A percentile compares a stretch with the other conserved stretches of the same genome.
Evolutionary conservation across 345 rosid genomes (phyloP).

Genomic region (Ailanthus altissimus): DNA sequence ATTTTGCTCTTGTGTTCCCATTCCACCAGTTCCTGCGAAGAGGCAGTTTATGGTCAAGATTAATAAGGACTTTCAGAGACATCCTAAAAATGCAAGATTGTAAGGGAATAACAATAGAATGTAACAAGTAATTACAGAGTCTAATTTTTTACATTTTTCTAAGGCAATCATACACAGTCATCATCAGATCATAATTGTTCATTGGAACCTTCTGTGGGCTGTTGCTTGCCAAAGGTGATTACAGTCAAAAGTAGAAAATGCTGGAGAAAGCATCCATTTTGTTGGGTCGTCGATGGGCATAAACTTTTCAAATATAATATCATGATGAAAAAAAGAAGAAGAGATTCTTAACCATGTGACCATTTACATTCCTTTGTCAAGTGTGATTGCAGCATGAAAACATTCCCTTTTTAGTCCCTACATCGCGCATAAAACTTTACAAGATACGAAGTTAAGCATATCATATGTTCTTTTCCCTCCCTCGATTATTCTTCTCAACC

Average conservation of each 20-base stretch:
- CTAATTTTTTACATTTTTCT: neutral
- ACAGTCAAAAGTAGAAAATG: slow-evolving; percentile 6
- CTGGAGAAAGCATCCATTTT: neutral
- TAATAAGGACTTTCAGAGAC: neutral
- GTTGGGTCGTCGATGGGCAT: neutral
- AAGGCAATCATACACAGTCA: neutral
- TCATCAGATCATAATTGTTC: neutral
- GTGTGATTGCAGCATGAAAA: neutral
- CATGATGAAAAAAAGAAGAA: neutral
- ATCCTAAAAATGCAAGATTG: neutral
- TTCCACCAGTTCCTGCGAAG: slow-evolving; percentile 40
- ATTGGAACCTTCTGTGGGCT: neutral
- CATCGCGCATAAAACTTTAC: no score
- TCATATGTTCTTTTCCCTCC: neutral
- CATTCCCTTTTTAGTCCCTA: neutral
- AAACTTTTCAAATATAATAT: neutral
- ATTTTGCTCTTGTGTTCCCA: slow-evolving; percentile 52
- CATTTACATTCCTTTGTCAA: neutral
- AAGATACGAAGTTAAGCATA: no score
- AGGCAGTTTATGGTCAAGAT: neutral
- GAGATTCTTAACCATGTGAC: neutral
- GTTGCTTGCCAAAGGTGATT: neutral
- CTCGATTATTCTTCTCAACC: neutral
- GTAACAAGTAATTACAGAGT: neutral
- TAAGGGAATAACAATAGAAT: neutral